Percentiles rank a stretch among this genome's conserved stretches.
Conservation (phyloP, 1,284 basidiomycete genomes). For the Cryptococcus jaspeensis region DNA sequence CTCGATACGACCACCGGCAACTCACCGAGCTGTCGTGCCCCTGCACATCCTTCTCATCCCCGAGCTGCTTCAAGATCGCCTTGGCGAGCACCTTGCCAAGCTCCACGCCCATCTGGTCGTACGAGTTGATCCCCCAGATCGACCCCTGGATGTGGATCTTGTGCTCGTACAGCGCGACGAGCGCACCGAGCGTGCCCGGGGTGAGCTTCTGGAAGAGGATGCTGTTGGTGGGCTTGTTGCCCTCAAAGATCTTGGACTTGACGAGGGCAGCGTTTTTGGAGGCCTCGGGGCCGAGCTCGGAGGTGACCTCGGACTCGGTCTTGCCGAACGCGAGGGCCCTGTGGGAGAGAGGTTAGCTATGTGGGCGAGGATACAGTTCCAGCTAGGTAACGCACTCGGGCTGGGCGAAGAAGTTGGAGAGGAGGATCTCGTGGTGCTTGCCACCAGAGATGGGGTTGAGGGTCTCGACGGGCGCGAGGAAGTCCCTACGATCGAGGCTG, state of each 20-base stretch:
- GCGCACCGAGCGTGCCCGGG: slow-evolving; percentile 76
- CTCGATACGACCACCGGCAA: slow-evolving; percentile 15
- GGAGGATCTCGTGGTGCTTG: slow-evolving; percentile 93
- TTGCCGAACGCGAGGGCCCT: slow-evolving; percentile 93
- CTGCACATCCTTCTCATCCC: slow-evolving; percentile 73
- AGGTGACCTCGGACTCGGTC: slow-evolving; percentile 79
- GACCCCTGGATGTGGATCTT: slow-evolving; percentile 98
- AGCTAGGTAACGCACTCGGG: slow-evolving; percentile 60
- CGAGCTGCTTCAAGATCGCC: slow-evolving; percentile 86
- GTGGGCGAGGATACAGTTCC: background rate
- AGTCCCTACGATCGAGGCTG: slow-evolving; percentile 61
- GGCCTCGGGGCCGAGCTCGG: slow-evolving; percentile 72
- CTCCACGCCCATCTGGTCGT: slow-evolving; percentile 76
- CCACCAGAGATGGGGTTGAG: slow-evolving; percentile 86
- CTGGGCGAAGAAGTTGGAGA: slow-evolving; percentile 98
- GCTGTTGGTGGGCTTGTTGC: slow-evolving; percentile 95
- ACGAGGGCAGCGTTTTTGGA: slow-evolving; percentile 77
- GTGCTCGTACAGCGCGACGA: slow-evolving; percentile 66
- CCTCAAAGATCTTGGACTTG: slow-evolving; percentile 97
- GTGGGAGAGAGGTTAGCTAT: slow-evolving; percentile 8
- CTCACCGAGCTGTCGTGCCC: slow-evolving; percentile 89
- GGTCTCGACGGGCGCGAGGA: slow-evolving; percentile 89
- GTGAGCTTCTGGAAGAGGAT: slow-evolving; percentile 93
- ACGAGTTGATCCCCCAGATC: slow-evolving; percentile 98
- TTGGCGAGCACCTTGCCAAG: slow-evolving; percentile 96